Base-by-base conservation (phyloP, 179 eudicot species). In the Silene coronaria region DNA sequence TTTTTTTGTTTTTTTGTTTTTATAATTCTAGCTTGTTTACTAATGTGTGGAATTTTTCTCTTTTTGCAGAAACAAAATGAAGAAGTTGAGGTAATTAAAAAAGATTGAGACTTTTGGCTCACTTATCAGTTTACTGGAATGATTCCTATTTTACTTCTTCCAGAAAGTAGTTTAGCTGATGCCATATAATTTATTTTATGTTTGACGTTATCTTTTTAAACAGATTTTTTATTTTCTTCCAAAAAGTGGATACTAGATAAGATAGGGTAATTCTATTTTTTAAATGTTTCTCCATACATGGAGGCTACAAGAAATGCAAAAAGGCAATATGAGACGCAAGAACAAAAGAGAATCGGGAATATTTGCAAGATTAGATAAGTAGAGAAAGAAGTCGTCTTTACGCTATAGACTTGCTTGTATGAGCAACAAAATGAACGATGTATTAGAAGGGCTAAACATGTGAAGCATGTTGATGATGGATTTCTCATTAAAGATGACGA, bases 51-150 rank as follows among this genome's bases (percentile, higher is more conserved):
- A 73, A 36, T 34, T 75, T 26, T 61, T 70, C 46, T 78, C 76
- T 73, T 81, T 42, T 53, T 75, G 79, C 87, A 85, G 90, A 78
- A 30, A 77, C 78, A 81, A 78, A 74, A 74, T 42, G 32, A 30
- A 61, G 34, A 81, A 74, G 73, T 53, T n/a, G 91, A 86, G 95
- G 95, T 87, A 80, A 51, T 72, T 30, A 24, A 67, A 53, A 24
- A 32, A 67, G 64, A 23, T 80, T 71, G 71, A 45, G 64, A 32
- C 30, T 12, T 28, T 23, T 68, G 57, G 34, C 19, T 42, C 6
- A 68, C 46, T 7, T 23, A 42, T 42, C 48, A 42, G 13, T 6
- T 34, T 38, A 69, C 24, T 55, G n/a, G 27, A 23, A 34, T 14
- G 17, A 3, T n/a, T 28, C 9, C 28, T 14, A 14, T 28, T 63